phyloP scores from a whole-genome alignment of 1,284 basidiomycete species.

The Microbotryum violaceum region DNA sequence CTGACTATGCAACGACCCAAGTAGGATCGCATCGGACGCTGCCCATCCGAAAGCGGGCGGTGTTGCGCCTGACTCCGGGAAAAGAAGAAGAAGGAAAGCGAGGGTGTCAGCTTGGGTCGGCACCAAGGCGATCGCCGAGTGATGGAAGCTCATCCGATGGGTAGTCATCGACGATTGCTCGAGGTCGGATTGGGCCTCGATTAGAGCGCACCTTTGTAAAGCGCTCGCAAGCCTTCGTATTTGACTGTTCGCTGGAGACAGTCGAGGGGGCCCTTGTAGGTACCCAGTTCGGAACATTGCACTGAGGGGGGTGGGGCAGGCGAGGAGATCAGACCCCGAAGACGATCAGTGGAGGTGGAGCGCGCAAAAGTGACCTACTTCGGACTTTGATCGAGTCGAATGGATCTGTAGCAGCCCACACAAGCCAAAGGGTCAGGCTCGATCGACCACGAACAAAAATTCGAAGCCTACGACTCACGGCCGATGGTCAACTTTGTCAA shows the following conservation, averaged over 20 bases:
- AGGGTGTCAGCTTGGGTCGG: too few species aligned
- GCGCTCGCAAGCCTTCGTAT: slow-evolving; percentile 48
- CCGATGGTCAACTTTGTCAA: slow-evolving; percentile 44
- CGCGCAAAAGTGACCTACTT: slow-evolving; percentile 2
- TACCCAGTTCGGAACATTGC: slow-evolving; percentile 63
- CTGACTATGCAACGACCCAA: slow-evolving; percentile 54
- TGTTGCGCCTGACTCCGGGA: slow-evolving; percentile 49
- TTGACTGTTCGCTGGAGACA: slow-evolving; percentile 56
- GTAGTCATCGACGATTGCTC: not conserved
- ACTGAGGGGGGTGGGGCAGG: slow-evolving; percentile 57
- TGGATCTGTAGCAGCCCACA: slow-evolving; percentile 11
- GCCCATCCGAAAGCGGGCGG: slow-evolving; percentile 71
- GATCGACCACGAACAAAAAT: not conserved
- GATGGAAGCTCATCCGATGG: not conserved
- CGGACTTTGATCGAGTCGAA: slow-evolving; percentile 28
- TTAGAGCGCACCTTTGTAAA: slow-evolving; percentile 45
- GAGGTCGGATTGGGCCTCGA: not conserved
- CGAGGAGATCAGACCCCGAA: not conserved
- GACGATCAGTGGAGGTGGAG: not conserved
- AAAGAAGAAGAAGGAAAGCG: too few species aligned
- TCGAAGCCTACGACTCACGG: slow-evolving; percentile 22
- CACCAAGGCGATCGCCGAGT: not conserved
- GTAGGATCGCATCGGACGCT: slow-evolving; percentile 62
- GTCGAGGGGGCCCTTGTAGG: slow-evolving; percentile 59
- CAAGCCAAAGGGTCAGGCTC: too few species aligned